Evolutionary conservation across 345 rosid species (phyloP).

Genomic region (Eutrema heterophyllum): DNA sequence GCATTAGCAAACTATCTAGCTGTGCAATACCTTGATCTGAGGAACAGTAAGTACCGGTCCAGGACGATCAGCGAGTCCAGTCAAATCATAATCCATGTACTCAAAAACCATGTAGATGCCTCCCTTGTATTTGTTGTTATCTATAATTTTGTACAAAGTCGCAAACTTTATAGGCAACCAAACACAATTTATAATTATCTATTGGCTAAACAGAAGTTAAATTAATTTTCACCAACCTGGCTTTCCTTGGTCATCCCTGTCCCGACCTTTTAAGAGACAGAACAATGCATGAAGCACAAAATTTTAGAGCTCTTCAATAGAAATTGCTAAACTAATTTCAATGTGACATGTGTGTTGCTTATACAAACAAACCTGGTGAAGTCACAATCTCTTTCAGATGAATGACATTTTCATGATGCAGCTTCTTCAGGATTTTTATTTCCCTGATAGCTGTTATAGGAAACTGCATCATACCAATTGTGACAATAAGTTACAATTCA

Average conservation of each 20-base stretch:
- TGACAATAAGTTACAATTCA: neutral
- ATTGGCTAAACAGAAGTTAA: neutral
- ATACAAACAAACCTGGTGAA: slow-evolving; percentile 41
- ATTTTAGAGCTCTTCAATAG: neutral
- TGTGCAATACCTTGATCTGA: slow-evolving; percentile 72
- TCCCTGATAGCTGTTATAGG: slow-evolving; percentile 54
- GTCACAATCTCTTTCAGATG: slow-evolving; percentile 51
- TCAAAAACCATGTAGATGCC: slow-evolving; percentile 98
- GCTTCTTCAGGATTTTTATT: slow-evolving; percentile 52
- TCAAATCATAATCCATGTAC: slow-evolving; percentile 97
- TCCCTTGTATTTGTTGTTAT: slow-evolving; percentile 89
- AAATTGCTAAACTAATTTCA: neutral
- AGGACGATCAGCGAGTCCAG: slow-evolving; percentile 94
- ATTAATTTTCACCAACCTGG: slow-evolving; percentile 42
- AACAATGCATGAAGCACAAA: neutral
- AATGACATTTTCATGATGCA: slow-evolving; percentile 50
- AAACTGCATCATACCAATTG: slow-evolving; percentile 37
- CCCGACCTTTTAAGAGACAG: slow-evolving; percentile 52
- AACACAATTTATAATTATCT: neutral
- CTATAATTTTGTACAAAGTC: slow-evolving; percentile 32
- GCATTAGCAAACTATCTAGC: neutral
- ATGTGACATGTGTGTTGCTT: neutral
- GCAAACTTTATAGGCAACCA: neutral
- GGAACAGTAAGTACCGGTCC: slow-evolving; percentile 89
- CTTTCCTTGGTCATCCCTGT: slow-evolving; percentile 82